Evolutionary conservation across 2,329 filamentous ascomycete genomes (phyloP).

Genomic region (Alternaria brassicicola): DNA sequence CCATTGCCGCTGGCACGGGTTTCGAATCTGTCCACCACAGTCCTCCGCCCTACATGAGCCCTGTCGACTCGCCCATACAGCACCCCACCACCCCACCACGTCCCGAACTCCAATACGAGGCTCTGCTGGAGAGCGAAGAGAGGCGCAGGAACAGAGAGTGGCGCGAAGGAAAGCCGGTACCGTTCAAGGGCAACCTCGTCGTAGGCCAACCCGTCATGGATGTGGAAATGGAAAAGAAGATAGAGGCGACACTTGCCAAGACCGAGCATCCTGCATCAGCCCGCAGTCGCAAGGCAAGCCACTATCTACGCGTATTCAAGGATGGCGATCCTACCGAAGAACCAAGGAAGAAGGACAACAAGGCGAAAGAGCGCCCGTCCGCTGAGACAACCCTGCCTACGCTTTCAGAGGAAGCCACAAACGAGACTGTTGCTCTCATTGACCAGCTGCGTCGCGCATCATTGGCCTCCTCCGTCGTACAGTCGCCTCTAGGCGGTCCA

Average conservation of each 20-base stretch:
- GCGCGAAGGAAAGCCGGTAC: slow-evolving; percentile 56
- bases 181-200: slow-evolving; percentile 45
- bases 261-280: slow-evolving; percentile 61
- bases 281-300: slow-evolving; percentile 69
- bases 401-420: slow-evolving; percentile 34
- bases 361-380: slow-evolving; percentile 46
- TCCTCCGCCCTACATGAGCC: slow-evolving; percentile 48
- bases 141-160: slow-evolving; percentile 56
- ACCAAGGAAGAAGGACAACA: slow-evolving; percentile 57
- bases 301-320: slow-evolving; percentile 69
- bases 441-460: slow-evolving; percentile 33
- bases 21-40: slow-evolving; percentile 33
- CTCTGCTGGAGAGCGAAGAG: slow-evolving; percentile 47
- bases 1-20: slow-evolving; percentile 29
- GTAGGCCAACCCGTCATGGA: slow-evolving; percentile 53
- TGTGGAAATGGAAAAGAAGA: slow-evolving; percentile 64
- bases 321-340: slow-evolving; percentile 64
- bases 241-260: slow-evolving; percentile 67
- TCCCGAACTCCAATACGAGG: slow-evolving; percentile 33
- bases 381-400: slow-evolving; percentile 37
- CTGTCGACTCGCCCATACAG: slow-evolving; percentile 45
- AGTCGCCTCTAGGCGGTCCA: slow-evolving; percentile 31
- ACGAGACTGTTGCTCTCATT: slow-evolving; percentile 18
- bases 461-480: slow-evolving; percentile 32
- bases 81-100: slow-evolving; percentile 39